Percentiles rank a stretch among this genome's conserved stretches.
These are phyloP conservation scores for Erysimum cheiranthoides DNA, from an alignment of 345 rosid genomes.

Conservation along the genomic window DNA sequence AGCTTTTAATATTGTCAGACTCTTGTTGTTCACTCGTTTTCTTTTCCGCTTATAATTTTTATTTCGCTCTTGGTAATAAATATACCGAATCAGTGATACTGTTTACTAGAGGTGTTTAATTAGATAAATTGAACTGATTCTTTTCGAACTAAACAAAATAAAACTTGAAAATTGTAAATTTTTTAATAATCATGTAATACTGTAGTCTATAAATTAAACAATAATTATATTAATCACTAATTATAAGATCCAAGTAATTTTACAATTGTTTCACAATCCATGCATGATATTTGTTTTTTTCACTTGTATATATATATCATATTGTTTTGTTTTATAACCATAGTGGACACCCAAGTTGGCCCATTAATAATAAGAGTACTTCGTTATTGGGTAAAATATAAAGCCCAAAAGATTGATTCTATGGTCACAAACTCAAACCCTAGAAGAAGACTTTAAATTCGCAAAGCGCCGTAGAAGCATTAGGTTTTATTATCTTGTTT, in stretches of 20 bases:
- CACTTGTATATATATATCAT: too few relatives aligned
- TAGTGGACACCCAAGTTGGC: constrained; percentile 4
- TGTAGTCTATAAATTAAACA: too few relatives aligned
- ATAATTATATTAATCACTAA: too few relatives aligned
- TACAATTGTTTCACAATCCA: too few relatives aligned
- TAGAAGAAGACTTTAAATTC: constrained; percentile 27
- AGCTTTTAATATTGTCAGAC: constrained; percentile 14
- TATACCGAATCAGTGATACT: neutral
- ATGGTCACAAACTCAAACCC: constrained; percentile 31
- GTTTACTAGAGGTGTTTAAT: constrained; percentile 15
- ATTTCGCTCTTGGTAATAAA: neutral
- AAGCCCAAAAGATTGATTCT: constrained; percentile 19
- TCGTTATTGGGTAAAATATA: too few relatives aligned
- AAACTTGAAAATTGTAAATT: too few relatives aligned
- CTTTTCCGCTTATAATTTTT: constrained; percentile 5
- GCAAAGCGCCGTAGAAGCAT: constrained; percentile 32
- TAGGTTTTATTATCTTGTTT: constrained; percentile 13
- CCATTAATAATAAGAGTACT: neutral
- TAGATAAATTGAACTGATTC: neutral
- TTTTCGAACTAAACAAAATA: neutral
- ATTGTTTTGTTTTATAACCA: too few relatives aligned
- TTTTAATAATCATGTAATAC: too few relatives aligned
- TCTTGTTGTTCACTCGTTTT: constrained; percentile 11
- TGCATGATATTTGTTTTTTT: too few relatives aligned
- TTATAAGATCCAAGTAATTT: too few relatives aligned